These are phyloP conservation scores for Nannochloropsis salina DNA, from an alignment of 108 stramenopile genomes.

Conservation along the genomic window DNA sequence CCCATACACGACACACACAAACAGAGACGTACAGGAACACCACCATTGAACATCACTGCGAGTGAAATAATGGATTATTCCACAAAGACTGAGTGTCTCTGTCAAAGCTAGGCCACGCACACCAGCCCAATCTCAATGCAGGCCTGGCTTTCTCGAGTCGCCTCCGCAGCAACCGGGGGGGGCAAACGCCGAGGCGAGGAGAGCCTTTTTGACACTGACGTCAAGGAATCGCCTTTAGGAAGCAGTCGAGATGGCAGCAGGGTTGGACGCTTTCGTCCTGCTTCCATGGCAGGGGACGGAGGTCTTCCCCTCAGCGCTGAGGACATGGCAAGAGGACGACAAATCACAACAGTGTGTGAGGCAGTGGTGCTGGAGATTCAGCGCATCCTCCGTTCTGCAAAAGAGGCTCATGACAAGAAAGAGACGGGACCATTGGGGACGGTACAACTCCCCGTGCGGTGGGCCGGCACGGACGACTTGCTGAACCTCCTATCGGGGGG, in stretches of 20 bases:
- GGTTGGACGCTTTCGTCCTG: background rate
- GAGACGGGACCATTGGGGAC: background rate
- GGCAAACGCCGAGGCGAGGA: conserved; percentile 5
- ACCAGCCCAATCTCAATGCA: background rate
- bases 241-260: background rate
- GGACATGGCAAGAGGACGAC: background rate
- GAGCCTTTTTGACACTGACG: background rate
- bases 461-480: conserved; percentile 43
- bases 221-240: background rate
- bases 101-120: no score
- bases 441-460: conserved; percentile 23
- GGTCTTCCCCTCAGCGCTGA: background rate
- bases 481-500: conserved; percentile 30
- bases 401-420: conserved; percentile 31
- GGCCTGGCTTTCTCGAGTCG: background rate
- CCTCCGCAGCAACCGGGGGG: background rate
- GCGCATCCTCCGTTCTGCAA: conserved; percentile 47
- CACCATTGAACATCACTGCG: no score
- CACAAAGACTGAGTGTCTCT: no score
- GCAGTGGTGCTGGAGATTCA: conserved; percentile 49
- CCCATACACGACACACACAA: background rate
- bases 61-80: no score
- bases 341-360: background rate
- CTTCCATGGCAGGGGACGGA: background rate
- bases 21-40: background rate